Base-by-base conservation (phyloP, 2,329 filamentous ascomycete species). In the Podosphaera fusca region DNA sequence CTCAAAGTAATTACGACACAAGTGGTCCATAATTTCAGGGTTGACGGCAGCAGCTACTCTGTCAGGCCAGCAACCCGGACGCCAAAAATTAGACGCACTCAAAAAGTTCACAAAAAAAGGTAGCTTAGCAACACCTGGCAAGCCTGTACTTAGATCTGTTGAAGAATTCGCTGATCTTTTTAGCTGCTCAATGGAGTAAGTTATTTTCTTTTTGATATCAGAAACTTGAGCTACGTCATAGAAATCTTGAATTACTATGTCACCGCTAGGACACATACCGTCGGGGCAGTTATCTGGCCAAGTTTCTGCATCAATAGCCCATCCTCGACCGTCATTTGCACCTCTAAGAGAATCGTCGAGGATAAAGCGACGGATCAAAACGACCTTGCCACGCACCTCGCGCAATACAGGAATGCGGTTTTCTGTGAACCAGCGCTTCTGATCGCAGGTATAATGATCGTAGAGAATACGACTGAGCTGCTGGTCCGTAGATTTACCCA, bases 201-300 rank as follows among this genome's bases (percentile, higher is more conserved):
- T 70, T 59, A 94, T 84, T 75, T 96, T 98, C 69, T 82, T 80
- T 42, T 82, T 74, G 59, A 96, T 90, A 63, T 83, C 84, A 59
- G 79, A 73, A 30, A 78, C 80, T 69, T 87, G 80, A 51, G 82
- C 72, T 38, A 98, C 81, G 66, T 94, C 87, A 74, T 94, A 96
- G 70, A 90, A 95, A 72, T 96, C 92, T 71, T 96, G 92, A 47
- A 96, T 82, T 61, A 85, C 82, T 59, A 95, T 80, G 61, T 81
- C 74, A 2, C 86, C 87, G 64, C 81, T 81, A 7, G 78, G 78
- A 54, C 79, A 79, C 38, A 74, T 74, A 57, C 85, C 83, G 65
- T 94, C 81, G 36, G 84, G 80, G 60, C 85, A 87, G 70, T 96
- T 96, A 70, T 95, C 85, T 0, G 85, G 87, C 90, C 90, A 96